Conservation (phyloP, 169 alveolate genomes). For the Babesia caballi region DNA sequence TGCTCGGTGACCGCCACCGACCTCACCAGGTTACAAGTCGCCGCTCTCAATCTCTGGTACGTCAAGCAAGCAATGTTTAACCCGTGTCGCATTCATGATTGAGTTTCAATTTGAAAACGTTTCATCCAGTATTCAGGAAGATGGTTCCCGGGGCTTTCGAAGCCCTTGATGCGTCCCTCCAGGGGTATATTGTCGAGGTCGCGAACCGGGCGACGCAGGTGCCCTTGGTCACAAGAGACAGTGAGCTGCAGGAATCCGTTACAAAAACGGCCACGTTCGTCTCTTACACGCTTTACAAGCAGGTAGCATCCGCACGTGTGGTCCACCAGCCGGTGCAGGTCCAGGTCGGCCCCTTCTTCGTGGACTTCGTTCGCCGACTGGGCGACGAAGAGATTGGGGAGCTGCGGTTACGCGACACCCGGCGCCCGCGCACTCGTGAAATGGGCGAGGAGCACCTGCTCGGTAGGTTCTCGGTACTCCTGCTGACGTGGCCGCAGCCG, state of each 20-base stretch:
- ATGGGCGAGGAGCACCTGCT: conserved; percentile 1
- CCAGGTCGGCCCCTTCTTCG: conserved; percentile 30
- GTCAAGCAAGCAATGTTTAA: not conserved
- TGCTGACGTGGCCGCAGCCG: not conserved
- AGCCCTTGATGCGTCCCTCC: not conserved
- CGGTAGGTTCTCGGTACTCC: not conserved
- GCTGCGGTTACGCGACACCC: not conserved
- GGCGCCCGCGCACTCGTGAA: not conserved
- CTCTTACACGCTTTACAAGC: conserved; percentile 14
- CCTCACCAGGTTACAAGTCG: not conserved
- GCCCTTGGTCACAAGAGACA: not conserved
- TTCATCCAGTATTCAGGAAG: not conserved
- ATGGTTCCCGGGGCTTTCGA: not conserved
- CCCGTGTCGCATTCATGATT: not conserved
- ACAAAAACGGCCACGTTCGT: conserved; percentile 31
- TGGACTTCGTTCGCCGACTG: conserved; percentile 24
- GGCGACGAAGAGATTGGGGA: conserved; percentile 3
- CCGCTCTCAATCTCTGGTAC: not conserved
- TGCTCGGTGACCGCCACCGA: not conserved
- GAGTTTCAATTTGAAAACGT: not conserved
- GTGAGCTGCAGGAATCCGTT: conserved; percentile 17
- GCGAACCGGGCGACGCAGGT: not conserved
- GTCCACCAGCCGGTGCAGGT: conserved; percentile 7
- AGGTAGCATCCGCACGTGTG: not conserved
- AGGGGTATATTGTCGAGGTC: not conserved